phyloP scores from a whole-genome alignment of 345 rosid genomes.

The Adansonia digitata region DNA sequence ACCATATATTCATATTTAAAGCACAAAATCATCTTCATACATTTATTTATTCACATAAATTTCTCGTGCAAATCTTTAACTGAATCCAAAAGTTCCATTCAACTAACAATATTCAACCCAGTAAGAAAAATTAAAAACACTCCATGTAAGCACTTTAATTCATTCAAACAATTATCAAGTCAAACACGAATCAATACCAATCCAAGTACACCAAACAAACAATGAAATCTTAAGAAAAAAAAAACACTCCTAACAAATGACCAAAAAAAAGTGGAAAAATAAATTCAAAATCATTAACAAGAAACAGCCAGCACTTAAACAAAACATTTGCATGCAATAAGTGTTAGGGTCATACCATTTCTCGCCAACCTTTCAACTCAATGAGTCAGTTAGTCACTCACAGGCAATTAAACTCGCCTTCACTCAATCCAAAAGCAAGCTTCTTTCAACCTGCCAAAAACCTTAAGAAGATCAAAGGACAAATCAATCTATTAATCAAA shows the following conservation, averaged over 20 bases:
- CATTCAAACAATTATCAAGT: background rate
- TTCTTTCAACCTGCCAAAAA: background rate
- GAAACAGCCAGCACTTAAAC: background rate
- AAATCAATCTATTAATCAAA: background rate
- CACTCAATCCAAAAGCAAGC: background rate
- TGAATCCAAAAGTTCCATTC: background rate
- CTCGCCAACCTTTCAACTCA: constrained; percentile 6
- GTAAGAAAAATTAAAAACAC: background rate
- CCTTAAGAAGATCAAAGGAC: background rate
- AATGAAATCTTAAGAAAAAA: background rate
- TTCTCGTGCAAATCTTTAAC: background rate
- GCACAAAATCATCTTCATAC: background rate
- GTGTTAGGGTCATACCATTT: background rate
- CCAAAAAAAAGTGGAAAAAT: background rate
- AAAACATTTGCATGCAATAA: constrained; percentile 11
- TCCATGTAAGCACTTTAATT: background rate
- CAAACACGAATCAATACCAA: background rate
- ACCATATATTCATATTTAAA: background rate
- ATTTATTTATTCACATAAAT: background rate
- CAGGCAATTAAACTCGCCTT: background rate
- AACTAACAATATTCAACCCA: background rate
- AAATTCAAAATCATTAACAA: background rate
- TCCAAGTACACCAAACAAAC: background rate
- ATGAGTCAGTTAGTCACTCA: background rate
- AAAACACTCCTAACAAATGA: background rate